These are phyloP conservation scores for Favolaschia claudopus DNA, from an alignment of 768 basidiomycete species.

Conservation along the genomic window DNA sequence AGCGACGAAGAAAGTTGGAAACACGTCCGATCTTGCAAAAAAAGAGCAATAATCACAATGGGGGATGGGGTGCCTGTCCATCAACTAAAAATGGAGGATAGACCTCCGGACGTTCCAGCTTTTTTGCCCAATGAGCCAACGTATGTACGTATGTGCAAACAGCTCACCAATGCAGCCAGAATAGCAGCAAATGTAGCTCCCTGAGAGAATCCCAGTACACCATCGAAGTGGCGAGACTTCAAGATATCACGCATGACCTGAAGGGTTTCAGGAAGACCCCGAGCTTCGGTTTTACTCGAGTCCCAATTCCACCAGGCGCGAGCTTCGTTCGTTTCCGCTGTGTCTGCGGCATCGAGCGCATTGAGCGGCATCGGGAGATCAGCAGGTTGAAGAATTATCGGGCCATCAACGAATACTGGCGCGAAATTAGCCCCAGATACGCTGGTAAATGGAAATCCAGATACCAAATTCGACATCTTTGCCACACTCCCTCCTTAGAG, in stretches of 20 bases:
- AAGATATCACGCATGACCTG: slow-evolving; percentile 62
- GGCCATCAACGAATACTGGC: slow-evolving; percentile 79
- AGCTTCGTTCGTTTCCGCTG: slow-evolving; percentile 48
- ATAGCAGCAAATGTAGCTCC: slow-evolving; percentile 80
- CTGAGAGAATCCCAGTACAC: slow-evolving; percentile 50
- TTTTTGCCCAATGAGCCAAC: background rate
- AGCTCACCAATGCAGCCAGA: slow-evolving; percentile 72
- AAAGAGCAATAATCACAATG: slow-evolving; percentile 58
- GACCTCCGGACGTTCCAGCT: slow-evolving; percentile 62
- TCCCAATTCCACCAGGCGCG: slow-evolving; percentile 79
- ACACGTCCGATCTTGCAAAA: background rate
- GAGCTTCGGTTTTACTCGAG: slow-evolving; percentile 54
- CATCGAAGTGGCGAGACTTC: slow-evolving; percentile 68
- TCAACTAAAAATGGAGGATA: slow-evolving; percentile 70
- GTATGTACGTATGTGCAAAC: background rate
- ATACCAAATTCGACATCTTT: slow-evolving; percentile 73
- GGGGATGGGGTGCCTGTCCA: slow-evolving; percentile 74
- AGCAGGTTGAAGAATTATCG: slow-evolving; percentile 68
- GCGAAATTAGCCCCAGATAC: background rate
- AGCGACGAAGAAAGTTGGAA: background rate
- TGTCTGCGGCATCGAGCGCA: slow-evolving; percentile 46
- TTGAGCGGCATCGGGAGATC: slow-evolving; percentile 47
- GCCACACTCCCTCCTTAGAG: slow-evolving; percentile 72
- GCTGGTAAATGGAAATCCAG: slow-evolving; percentile 5
- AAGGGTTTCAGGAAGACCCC: slow-evolving; percentile 68